Conservation (phyloP, 2,329 filamentous ascomycete species). For the Xylaria sp. region DNA sequence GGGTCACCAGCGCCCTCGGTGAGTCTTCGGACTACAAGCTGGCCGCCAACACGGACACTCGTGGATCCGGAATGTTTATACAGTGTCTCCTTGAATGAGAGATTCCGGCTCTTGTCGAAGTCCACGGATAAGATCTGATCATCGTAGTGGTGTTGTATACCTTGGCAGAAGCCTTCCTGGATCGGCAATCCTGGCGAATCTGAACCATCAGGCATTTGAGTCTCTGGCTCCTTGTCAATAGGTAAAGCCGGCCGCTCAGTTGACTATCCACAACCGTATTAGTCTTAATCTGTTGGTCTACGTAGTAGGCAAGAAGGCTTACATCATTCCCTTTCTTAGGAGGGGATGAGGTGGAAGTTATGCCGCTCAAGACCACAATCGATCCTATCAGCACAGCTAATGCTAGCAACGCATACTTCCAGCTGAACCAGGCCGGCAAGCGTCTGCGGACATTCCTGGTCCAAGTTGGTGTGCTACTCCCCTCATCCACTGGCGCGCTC, state of each 20-base stretch:
- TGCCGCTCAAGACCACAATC: conserved; percentile 46
- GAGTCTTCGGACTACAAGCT: conserved; percentile 57
- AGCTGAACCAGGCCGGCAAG: conserved; percentile 47
- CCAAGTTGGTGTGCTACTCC: conserved; percentile 41
- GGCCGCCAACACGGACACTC: conserved; percentile 56
- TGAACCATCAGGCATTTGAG: conserved; percentile 16
- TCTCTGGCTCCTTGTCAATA: conserved; percentile 34
- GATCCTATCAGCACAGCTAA: conserved; percentile 49
- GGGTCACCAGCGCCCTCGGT: conserved; percentile 50
- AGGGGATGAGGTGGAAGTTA: conserved; percentile 38
- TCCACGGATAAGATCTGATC: conserved; percentile 50
- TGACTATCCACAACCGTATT: conserved; percentile 37
- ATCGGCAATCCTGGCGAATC: conserved; percentile 37
- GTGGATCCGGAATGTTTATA: conserved; percentile 43
- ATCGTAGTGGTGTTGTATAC: conserved; percentile 46
- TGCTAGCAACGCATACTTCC: conserved; percentile 46
- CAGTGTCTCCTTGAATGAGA: conserved; percentile 56
- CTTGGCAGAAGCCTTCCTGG: conserved; percentile 41
- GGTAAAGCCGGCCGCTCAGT: conserved; percentile 40
- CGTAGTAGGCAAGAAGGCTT: conserved; percentile 29
- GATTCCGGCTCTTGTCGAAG: conserved; percentile 51
- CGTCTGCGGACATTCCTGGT: conserved; percentile 44
- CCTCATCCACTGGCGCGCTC: conserved; percentile 50
- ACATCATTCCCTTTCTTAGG: conserved; percentile 45
- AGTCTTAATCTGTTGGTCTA: conserved; percentile 3